phyloP scores from a whole-genome alignment of 1,284 basidiomycete species.

The Anthracocystis walkeri region DNA sequence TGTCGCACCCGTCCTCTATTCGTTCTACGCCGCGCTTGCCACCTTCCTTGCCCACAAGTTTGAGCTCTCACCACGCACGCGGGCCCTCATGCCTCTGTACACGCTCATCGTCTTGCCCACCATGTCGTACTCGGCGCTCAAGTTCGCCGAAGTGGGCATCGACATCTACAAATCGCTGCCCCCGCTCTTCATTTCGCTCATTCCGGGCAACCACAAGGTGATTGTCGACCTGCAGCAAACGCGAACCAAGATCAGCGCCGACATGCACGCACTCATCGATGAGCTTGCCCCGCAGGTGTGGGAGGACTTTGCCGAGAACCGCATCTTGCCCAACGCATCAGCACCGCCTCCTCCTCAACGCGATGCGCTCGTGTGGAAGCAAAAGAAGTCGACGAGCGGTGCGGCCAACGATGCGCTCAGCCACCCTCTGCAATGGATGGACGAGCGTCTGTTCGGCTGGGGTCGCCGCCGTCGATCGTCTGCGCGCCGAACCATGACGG shows the following conservation, averaged over 20 bases:
- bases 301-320: slow-evolving; percentile 65
- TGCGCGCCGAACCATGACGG: slow-evolving; percentile 46
- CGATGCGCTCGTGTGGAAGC: slow-evolving; percentile 55
- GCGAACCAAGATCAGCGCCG: slow-evolving; percentile 83
- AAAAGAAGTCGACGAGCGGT: slow-evolving; percentile 43
- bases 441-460: slow-evolving; percentile 94
- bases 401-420: slow-evolving; percentile 53
- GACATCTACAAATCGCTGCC: slow-evolving; percentile 97
- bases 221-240: slow-evolving; percentile 83
- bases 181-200: slow-evolving; percentile 87
- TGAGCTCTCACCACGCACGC: slow-evolving; percentile 71
- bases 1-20: slow-evolving; percentile 87
- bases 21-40: slow-evolving; percentile 73
- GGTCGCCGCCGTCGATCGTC: slow-evolving; percentile 45
- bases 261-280: slow-evolving; percentile 89
- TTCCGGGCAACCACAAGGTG: slow-evolving; percentile 89
- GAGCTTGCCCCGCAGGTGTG: slow-evolving; percentile 73
- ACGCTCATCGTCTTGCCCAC: slow-evolving; percentile 83
- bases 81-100: slow-evolving; percentile 82
- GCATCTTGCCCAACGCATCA: slow-evolving; percentile 56
- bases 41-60: slow-evolving; percentile 79
- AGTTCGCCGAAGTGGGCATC: slow-evolving; percentile 98
- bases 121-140: slow-evolving; percentile 93
- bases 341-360: slow-evolving; percentile 55
- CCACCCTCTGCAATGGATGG: slow-evolving; percentile 77